These are phyloP conservation scores for Sambucus nigra DNA, from an alignment of 129 eudicot species.

Conservation along the genomic window DNA sequence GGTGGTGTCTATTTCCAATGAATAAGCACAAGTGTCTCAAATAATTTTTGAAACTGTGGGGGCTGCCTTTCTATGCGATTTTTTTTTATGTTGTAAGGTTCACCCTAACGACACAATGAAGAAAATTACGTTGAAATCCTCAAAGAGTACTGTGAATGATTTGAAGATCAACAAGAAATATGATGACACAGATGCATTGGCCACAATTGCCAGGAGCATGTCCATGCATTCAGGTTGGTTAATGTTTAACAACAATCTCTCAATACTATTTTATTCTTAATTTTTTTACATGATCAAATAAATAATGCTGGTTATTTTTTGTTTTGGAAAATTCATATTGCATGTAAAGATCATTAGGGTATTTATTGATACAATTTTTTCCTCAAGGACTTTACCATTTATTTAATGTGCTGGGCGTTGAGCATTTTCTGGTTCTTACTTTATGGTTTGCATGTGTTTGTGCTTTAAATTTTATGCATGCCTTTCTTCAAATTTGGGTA, in stretches of 20 bases:
- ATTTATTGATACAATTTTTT: neutral
- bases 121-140: conserved; percentile 14
- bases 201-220: conserved; percentile 21
- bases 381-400: neutral
- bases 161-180: conserved; percentile 6
- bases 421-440: neutral
- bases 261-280: neutral
- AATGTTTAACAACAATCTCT: neutral
- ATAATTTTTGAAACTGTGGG: no score
- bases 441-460: neutral
- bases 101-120: no score
- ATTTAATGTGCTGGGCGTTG: neutral
- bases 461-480: neutral
- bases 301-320: neutral
- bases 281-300: neutral
- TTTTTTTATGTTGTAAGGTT: no score
- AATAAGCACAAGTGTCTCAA: no score
- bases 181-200: conserved; percentile 23
- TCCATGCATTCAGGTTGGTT: conserved; percentile 34
- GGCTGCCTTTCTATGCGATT: no score
- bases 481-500: neutral
- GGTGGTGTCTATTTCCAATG: no score
- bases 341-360: neutral
- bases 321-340: neutral
- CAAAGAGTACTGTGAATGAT: conserved; percentile 23